Base-by-base conservation (phyloP, 176 grass and related monocot species). In the Lolium rigidum region DNA sequence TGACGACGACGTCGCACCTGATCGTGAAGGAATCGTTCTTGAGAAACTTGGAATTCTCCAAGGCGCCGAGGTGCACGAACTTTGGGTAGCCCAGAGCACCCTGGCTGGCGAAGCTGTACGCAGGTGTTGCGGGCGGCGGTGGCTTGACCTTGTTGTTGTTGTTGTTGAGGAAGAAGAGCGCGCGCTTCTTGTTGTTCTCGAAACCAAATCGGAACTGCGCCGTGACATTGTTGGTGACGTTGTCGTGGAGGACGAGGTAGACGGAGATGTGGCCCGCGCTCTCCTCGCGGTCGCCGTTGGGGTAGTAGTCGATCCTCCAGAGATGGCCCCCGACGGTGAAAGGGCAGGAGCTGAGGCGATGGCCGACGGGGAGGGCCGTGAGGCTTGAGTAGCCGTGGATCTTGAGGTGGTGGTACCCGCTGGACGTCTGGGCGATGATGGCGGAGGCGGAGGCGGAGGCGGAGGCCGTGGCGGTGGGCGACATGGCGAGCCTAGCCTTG, bases 361-460 rank as follows among this genome's bases (percentile, higher is more conserved):
- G 6, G 8, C 66, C 66, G 31, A 9, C 3, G 0, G 38, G 67
- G 8, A 44, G 9, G 67, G 9, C 17, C 38, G 43, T 70, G 38
- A 43, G 38, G 67, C 18, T 41, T 11, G 67, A 70, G 67, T 70
- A 70, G 38, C 67, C 67, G 8, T 70, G 38, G 67, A 70, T 70
- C 67, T 44, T 70, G 17, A 70, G 67, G 38, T 70, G 39, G 39
- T 71, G 39, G 68, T n/a, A 44, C 68, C 68, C 39, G 18, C 68
- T n/a, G 1, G 39, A 0, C 1, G 68, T 46, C 1, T 71, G 18
- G 68, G 68, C 68, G 16, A 71, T 39, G 68, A 46, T 71, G 9
- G 20, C 5, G 10, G 68, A 46, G 25, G 62, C 35, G 37, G 16
- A 46, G n/a, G n/a, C 61, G 61, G 24, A 11, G 66, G 66, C 35